phyloP scores from a whole-genome alignment of 805 yeast species.

The Myxozyma geophila region DNA sequence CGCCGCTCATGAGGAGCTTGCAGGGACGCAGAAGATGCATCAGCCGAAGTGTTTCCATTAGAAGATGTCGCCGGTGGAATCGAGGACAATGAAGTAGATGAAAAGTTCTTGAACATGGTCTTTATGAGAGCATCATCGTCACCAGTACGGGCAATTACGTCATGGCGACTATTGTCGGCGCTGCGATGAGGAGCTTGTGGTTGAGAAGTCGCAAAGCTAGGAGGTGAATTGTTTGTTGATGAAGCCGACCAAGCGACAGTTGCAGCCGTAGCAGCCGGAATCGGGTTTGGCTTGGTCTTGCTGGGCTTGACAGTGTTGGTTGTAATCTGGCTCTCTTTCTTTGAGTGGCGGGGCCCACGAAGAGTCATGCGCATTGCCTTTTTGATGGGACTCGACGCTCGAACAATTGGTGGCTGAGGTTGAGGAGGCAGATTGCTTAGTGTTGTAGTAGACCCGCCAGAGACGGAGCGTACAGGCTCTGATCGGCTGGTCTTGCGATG shows the following conservation, averaged over 20 bases:
- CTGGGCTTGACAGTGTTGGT: background rate
- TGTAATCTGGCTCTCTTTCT: conserved; percentile 13
- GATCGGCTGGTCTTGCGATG: conserved; percentile 12
- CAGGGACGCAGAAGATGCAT: conserved; percentile 10
- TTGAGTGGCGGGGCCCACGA: conserved; percentile 27
- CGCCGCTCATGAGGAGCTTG: background rate
- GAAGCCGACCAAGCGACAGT: conserved; percentile 26
- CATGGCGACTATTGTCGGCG: conserved; percentile 8
- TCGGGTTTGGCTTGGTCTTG: conserved; percentile 2
- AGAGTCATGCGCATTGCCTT: conserved; percentile 36
- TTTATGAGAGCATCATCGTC: conserved; percentile 22
- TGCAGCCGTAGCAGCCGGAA: conserved; percentile 31
- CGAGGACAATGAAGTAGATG: conserved; percentile 23
- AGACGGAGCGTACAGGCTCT: conserved; percentile 13
- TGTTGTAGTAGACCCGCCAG: conserved; percentile 13
- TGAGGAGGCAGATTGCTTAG: background rate
- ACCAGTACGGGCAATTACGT: background rate
- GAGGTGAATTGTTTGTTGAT: conserved; percentile 13
- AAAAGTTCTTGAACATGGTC: conserved; percentile 29
- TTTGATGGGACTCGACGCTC: conserved; percentile 30
- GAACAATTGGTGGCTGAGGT: conserved; percentile 2
- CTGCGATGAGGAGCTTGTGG: conserved; percentile 8
- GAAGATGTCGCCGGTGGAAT: background rate
- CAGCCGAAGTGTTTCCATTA: background rate
- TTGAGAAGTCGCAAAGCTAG: background rate